Evolutionary conservation across 73 alveolate species (phyloP).

Genomic region (Paramecium sonneborni): DNA sequence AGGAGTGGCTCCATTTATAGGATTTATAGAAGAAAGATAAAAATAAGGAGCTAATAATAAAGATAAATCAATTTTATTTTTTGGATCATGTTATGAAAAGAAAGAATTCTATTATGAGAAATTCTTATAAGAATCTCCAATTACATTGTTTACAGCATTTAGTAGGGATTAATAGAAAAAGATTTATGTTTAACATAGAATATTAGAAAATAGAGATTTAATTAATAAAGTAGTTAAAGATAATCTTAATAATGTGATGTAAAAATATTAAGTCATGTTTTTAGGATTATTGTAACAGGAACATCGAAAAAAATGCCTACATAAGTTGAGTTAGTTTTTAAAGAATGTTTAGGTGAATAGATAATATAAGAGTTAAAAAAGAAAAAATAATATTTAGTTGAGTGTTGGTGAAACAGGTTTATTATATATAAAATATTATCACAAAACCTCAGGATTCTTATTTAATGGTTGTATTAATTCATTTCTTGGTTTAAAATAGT

Average conservation of each 20-base stretch:
- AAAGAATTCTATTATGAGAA: conserved; percentile 76
- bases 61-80: conserved; percentile 79
- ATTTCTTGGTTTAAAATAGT: conserved; percentile 2
- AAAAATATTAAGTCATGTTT: too few relatives aligned
- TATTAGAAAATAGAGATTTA: conserved; percentile 60
- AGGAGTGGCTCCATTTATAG: conserved; percentile 94
- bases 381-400: conserved; percentile 69
- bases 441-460: neutral
- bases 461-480: neutral
- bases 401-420: conserved; percentile 75
- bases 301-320: conserved; percentile 79
- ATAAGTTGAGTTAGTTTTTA: conserved; percentile 76
- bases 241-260: conserved; percentile 63
- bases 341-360: conserved; percentile 60
- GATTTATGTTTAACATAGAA: conserved; percentile 77
- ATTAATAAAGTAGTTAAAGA: conserved; percentile 65
- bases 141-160: conserved; percentile 75
- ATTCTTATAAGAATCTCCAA: conserved; percentile 60
- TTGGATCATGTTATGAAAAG: conserved; percentile 74
- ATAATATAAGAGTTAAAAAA: conserved; percentile 60
- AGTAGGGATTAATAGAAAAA: conserved; percentile 75
- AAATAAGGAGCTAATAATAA: conserved; percentile 65
- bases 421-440: conserved; percentile 4
- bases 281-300: conserved; percentile 78
- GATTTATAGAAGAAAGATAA: conserved; percentile 84